Conservation (phyloP, 2,329 filamentous ascomycete genomes). For the Truncatella angustata region DNA sequence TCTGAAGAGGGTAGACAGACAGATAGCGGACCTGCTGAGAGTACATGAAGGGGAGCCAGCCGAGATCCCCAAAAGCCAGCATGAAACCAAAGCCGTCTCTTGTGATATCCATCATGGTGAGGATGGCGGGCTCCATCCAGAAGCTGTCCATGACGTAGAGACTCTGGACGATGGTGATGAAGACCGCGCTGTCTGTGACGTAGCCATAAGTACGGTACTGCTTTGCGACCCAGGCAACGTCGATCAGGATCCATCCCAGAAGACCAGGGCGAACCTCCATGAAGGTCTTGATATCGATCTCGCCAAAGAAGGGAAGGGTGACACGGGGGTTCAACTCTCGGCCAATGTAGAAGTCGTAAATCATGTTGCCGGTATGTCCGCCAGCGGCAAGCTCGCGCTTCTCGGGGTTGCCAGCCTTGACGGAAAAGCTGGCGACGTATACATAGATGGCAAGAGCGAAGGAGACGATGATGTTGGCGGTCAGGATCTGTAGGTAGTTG, state of each 20-base stretch:
- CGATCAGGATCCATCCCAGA: conserved; percentile 83
- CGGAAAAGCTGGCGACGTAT: conserved; percentile 78
- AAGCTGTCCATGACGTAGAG: conserved; percentile 83
- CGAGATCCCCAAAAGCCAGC: conserved; percentile 88
- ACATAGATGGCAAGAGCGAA: conserved; percentile 72
- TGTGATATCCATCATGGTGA: conserved; percentile 93
- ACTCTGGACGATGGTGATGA: conserved; percentile 74
- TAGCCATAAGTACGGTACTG: conserved; percentile 84
- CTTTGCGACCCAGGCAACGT: conserved; percentile 80
- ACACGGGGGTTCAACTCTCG: conserved; percentile 91
- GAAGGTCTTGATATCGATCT: conserved; percentile 87
- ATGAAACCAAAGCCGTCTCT: conserved; percentile 94
- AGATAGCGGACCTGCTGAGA: conserved; percentile 83
- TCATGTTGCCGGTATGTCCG: conserved; percentile 76
- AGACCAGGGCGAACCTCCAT: conserved; percentile 90
- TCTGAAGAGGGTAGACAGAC: conserved; percentile 74
- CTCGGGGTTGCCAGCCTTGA: conserved; percentile 71
- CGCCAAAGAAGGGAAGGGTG: conserved; percentile 73
- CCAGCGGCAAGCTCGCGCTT: conserved; percentile 78
- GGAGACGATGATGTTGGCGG: conserved; percentile 76
- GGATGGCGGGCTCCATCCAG: conserved; percentile 82
- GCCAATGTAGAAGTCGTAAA: conserved; percentile 97
- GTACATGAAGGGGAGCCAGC: conserved; percentile 92
- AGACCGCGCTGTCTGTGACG: conserved; percentile 80
- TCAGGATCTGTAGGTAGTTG: conserved; percentile 84